These are phyloP conservation scores for Rhododendron molle DNA, from an alignment of 148 eudicot species.

Conservation along the genomic window DNA sequence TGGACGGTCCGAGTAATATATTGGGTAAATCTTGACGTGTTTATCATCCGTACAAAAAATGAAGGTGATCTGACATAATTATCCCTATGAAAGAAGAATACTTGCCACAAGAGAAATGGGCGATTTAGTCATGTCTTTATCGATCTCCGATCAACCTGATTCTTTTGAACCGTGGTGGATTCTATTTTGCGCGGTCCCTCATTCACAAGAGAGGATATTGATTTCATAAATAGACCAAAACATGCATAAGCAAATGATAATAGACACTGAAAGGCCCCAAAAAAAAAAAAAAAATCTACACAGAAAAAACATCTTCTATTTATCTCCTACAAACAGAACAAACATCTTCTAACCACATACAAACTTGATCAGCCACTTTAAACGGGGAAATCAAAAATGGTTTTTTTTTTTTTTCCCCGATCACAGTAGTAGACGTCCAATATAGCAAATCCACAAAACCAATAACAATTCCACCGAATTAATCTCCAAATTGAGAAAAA, in stretches of 20 bases:
- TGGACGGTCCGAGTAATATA: background rate
- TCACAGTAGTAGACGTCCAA: background rate
- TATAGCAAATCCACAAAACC: background rate
- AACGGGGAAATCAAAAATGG: background rate
- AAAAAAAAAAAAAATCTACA: too few species aligned
- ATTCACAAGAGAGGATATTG: background rate
- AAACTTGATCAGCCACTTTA: background rate
- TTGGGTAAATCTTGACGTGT: background rate
- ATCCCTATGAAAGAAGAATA: background rate
- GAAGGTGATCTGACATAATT: background rate
- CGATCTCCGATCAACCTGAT: background rate
- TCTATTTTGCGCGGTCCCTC: background rate
- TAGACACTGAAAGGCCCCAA: background rate
- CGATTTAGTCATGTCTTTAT: too few species aligned
- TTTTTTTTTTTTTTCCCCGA: background rate
- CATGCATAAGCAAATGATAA: background rate
- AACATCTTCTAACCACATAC: too few species aligned
- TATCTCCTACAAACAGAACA: background rate
- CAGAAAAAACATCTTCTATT: background rate
- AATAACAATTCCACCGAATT: background rate
- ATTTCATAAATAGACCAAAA: background rate
- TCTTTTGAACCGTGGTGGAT: background rate
- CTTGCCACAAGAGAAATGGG: background rate
- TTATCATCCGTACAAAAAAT: background rate
- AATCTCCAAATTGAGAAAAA: background rate